Conservation (phyloP, 1,284 basidiomycete species). For the Neolentinus lepideus region DNA sequence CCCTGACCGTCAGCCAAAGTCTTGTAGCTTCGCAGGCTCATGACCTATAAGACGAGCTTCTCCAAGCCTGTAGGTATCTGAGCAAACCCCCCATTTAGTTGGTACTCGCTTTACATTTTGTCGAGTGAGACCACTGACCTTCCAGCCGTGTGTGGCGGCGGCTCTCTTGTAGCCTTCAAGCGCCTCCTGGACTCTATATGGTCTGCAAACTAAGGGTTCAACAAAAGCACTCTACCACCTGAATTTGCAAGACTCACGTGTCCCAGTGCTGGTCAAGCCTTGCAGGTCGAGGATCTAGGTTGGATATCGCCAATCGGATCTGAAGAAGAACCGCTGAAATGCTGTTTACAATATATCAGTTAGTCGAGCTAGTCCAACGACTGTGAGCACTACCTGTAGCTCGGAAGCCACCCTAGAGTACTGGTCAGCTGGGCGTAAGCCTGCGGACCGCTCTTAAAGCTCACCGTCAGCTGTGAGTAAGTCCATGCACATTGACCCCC, state of each 20-base stretch:
- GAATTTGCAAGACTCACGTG: conserved; percentile 16
- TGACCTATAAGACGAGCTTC: neutral
- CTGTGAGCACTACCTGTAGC: conserved; percentile 39
- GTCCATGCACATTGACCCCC: conserved; percentile 66
- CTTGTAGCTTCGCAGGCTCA: neutral
- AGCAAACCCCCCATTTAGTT: neutral
- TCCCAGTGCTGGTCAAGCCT: conserved; percentile 37
- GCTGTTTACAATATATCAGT: conserved; percentile 21
- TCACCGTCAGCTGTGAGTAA: conserved; percentile 52
- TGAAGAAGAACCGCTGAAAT: conserved; percentile 56
- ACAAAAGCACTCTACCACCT: too few relatives aligned
- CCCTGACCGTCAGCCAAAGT: neutral
- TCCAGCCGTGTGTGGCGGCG: conserved; percentile 51
- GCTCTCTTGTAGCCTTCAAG: conserved; percentile 50
- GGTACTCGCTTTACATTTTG: too few relatives aligned
- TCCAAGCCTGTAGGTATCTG: neutral
- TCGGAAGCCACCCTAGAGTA: conserved; percentile 51
- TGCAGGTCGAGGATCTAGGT: conserved; percentile 49
- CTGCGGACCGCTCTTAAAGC: conserved; percentile 11
- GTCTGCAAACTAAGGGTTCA: too few relatives aligned
- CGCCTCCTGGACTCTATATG: conserved; percentile 45
- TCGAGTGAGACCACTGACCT: conserved; percentile 29
- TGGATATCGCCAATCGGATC: conserved; percentile 55
- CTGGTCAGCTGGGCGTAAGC: neutral
- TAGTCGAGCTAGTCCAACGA: conserved; percentile 1